Conservation (phyloP, 1,284 basidiomycete genomes). For the Irpex sp. region DNA sequence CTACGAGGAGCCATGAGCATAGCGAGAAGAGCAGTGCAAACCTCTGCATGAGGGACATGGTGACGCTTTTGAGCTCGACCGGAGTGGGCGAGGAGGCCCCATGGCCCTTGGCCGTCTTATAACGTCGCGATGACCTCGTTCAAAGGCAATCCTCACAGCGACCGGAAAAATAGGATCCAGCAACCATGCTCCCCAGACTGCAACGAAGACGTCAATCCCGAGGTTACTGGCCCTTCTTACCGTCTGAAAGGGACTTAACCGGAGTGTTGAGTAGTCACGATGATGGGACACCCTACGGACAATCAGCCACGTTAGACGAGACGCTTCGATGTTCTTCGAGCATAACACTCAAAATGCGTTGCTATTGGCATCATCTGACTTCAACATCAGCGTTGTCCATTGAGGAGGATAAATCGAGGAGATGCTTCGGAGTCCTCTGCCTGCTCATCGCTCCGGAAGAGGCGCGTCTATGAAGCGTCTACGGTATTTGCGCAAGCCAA, state of each 20-base stretch:
- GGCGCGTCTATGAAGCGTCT: slow-evolving; percentile 7
- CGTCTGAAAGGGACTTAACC: neutral
- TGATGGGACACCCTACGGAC: neutral
- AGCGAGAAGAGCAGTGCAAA: slow-evolving; percentile 20
- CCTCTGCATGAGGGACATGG: slow-evolving; percentile 14
- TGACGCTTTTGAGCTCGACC: neutral
- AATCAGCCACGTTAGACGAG: neutral
- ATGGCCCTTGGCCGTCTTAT: slow-evolving; percentile 1
- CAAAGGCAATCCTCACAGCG: neutral
- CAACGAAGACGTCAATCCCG: neutral
- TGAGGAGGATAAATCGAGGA: slow-evolving; percentile 25
- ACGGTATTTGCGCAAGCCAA: slow-evolving; percentile 18
- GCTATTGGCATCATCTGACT: neutral
- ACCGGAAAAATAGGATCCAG: slow-evolving; percentile 10
- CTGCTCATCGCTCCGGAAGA: neutral
- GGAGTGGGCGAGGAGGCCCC: slow-evolving; percentile 2
- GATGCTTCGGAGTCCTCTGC: slow-evolving; percentile 22
- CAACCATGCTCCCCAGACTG: no score
- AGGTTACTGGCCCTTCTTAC: neutral
- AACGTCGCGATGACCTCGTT: neutral
- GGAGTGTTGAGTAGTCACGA: neutral
- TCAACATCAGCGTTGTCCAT: neutral
- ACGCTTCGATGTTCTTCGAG: neutral
- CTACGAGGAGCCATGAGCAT: slow-evolving; percentile 19
- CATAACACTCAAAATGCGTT: neutral